These are phyloP conservation scores for Daldinia concentrica DNA, from an alignment of 495 filamentous ascomycete species.

Conservation along the genomic window DNA sequence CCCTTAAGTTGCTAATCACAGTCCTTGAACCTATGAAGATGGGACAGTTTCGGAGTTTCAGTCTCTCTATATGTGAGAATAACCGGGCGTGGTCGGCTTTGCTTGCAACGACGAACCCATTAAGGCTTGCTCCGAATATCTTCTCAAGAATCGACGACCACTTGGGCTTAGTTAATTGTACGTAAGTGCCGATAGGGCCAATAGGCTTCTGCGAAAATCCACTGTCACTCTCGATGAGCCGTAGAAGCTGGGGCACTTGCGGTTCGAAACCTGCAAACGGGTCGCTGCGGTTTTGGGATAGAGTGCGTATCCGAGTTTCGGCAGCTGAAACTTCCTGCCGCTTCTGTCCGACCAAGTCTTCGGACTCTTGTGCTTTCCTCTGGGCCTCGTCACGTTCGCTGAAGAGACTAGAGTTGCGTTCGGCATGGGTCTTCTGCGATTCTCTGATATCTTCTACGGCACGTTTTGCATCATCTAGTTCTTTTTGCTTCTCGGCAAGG, in stretches of 20 bases:
- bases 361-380: conserved; percentile 45
- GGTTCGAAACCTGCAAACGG: conserved; percentile 64
- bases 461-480: conserved; percentile 60
- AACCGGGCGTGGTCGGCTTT: conserved; percentile 74
- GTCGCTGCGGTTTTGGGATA: conserved; percentile 47
- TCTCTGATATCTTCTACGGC: conserved; percentile 55
- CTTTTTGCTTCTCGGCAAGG: conserved; percentile 48
- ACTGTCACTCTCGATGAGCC: conserved; percentile 70
- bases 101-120: conserved; percentile 81
- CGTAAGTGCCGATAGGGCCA: conserved; percentile 81
- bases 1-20: conserved; percentile 68
- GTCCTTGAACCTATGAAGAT: conserved; percentile 72
- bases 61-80: conserved; percentile 66
- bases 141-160: conserved; percentile 89
- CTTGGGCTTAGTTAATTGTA: conserved; percentile 77
- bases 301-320: conserved; percentile 48
- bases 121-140: conserved; percentile 69
- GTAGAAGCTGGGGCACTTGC: conserved; percentile 70
- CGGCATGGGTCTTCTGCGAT: conserved; percentile 49
- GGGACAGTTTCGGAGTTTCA: conserved; percentile 62
- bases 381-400: conserved; percentile 45
- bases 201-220: conserved; percentile 77
- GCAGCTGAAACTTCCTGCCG: conserved; percentile 60
- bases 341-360: conserved; percentile 54
- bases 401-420: conserved; percentile 31